Evolutionary conservation across 164 flowering plant species (phyloP).

Genomic region (Magnolia kwangsiensis): DNA sequence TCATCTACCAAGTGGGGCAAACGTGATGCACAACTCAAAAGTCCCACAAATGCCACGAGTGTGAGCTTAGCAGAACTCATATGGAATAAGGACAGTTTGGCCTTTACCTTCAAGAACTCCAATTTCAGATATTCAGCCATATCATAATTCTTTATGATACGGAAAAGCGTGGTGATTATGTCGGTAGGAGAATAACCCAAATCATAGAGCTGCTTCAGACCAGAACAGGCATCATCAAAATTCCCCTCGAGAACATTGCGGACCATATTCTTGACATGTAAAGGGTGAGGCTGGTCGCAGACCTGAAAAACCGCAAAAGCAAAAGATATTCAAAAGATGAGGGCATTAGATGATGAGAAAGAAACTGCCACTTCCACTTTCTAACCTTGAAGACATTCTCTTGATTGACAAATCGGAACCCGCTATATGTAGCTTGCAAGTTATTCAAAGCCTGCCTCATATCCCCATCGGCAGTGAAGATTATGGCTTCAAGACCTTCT

Average conservation of each 20-base stretch:
- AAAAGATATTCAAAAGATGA: neutral
- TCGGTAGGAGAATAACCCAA: conserved; percentile 98
- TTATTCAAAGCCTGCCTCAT: conserved; percentile 99
- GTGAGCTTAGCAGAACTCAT: neutral
- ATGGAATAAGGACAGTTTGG: neutral
- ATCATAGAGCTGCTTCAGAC: conserved; percentile 91
- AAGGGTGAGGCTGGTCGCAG: conserved; percentile 98
- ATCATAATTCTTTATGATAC: conserved; percentile 87
- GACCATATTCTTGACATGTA: conserved; percentile 93
- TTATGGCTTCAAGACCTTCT: conserved; percentile 98
- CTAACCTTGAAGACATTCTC: conserved; percentile 97
- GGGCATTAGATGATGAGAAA: neutral
- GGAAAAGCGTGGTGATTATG: conserved; percentile 93
- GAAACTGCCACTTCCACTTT: neutral
- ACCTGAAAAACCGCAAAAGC: conserved; percentile 46
- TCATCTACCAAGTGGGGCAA: too few species aligned
- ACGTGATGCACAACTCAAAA: neutral
- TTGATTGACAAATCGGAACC: conserved; percentile 94
- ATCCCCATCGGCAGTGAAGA: conserved; percentile 99
- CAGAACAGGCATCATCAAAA: conserved; percentile 88
- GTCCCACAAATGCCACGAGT: neutral
- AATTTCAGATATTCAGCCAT: conserved; percentile 94
- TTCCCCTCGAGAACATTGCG: conserved; percentile 82
- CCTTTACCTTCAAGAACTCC: conserved; percentile 88
- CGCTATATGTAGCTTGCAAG: conserved; percentile 92